These are phyloP conservation scores for Peziza echinospora DNA, from an alignment of 495 filamentous ascomycete species.

Conservation along the genomic window DNA sequence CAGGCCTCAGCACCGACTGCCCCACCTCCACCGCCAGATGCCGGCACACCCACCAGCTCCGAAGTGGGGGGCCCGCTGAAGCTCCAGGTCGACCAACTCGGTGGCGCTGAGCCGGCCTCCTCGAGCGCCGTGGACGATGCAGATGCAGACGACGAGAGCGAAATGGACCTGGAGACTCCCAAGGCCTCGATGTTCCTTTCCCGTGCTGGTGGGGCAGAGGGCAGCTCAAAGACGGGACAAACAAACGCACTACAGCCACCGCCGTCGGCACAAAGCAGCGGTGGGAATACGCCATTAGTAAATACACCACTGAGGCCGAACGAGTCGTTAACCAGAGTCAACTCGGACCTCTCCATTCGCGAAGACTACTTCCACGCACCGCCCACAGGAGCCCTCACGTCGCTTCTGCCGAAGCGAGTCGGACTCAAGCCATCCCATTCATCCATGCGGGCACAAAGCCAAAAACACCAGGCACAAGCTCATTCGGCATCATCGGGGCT, in stretches of 20 bases:
- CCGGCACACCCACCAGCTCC: no score
- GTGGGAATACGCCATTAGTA: conserved; percentile 1
- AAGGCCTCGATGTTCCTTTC: conserved; percentile 11
- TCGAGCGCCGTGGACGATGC: no score
- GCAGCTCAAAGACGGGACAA: no score
- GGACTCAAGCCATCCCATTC: no score
- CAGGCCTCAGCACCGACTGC: no score
- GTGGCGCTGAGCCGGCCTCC: no score
- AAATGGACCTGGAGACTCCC: conserved; percentile 17
- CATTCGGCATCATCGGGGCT: conserved; percentile 8
- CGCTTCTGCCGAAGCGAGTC: no score
- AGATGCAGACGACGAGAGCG: not conserved
- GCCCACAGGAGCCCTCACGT: conserved; percentile 5
- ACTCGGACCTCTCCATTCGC: conserved; percentile 2
- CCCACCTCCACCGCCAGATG: no score
- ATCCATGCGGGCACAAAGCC: conserved; percentile 3
- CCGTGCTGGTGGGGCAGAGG: not conserved
- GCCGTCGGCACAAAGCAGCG: no score
- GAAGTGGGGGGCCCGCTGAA: no score
- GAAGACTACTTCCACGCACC: conserved; percentile 18
- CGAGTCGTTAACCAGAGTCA: not conserved
- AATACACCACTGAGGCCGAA: not conserved
- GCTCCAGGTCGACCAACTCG: no score
- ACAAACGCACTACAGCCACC: no score
- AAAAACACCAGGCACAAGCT: conserved; percentile 4